Conservation (phyloP, 371 early-diverging fungal species). For the Massospora cicadina region DNA sequence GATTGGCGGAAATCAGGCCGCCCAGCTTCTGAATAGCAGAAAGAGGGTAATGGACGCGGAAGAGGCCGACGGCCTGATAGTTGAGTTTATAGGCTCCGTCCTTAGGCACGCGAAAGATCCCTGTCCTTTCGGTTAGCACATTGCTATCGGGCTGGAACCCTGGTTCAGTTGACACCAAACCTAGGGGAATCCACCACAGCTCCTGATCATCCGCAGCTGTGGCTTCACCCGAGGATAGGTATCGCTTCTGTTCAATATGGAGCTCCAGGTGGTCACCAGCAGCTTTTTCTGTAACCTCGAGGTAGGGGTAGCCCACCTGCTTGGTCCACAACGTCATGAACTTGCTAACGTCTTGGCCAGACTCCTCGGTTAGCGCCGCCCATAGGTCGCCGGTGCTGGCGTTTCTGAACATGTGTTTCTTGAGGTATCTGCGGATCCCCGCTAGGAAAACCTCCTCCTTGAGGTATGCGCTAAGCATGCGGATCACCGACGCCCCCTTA, state of each 20-base stretch:
- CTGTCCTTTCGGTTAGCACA: constrained; percentile 19
- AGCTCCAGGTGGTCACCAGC: constrained; percentile 17
- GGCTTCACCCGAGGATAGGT: constrained; percentile 52
- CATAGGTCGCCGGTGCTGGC: constrained; percentile 77
- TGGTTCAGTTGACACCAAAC: constrained; percentile 18
- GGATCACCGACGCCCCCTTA: constrained; percentile 86
- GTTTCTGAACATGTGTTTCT: constrained; percentile 60
- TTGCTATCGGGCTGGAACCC: constrained; percentile 14
- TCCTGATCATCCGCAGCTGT: constrained; percentile 39
- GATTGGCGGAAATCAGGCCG: constrained; percentile 18
- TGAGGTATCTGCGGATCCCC: constrained; percentile 68
- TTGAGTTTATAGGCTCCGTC: constrained; percentile 36
- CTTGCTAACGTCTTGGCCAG: constrained; percentile 44
- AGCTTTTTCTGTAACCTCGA: constrained; percentile 34
- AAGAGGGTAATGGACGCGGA: constrained; percentile 38
- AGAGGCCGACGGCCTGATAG: constrained; percentile 35
- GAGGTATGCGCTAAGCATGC: constrained; percentile 74
- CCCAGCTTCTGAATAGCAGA: constrained; percentile 25
- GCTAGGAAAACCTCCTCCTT: constrained; percentile 47
- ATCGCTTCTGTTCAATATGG: constrained; percentile 46
- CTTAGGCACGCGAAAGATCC: constrained; percentile 14
- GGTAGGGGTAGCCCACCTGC: constrained; percentile 66
- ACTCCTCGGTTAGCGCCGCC: constrained; percentile 47
- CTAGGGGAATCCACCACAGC: constrained; percentile 65
- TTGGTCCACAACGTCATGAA: constrained; percentile 83